Conservation (phyloP, 305 asterid genomes). For the Fraxinus platypoda region DNA sequence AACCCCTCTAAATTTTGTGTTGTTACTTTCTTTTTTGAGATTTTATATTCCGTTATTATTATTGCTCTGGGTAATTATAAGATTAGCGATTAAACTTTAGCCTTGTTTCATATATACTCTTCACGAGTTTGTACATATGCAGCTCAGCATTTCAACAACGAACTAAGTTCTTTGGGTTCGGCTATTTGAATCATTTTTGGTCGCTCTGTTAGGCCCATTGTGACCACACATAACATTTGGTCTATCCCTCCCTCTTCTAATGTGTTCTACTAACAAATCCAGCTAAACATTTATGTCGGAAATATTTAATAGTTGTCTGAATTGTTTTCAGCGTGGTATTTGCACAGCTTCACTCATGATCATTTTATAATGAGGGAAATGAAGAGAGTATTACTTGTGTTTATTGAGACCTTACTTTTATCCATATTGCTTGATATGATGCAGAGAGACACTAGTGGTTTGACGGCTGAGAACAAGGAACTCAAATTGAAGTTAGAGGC, state of each 20-base stretch:
- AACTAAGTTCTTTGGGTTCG: not conserved
- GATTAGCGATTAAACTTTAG: not conserved
- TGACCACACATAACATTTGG: not conserved
- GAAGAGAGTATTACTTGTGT: not conserved
- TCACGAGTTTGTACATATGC: not conserved
- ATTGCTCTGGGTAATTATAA: not conserved
- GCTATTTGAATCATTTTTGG: not conserved
- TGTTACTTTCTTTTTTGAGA: not conserved
- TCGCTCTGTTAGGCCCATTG: not conserved
- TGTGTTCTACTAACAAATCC: not conserved
- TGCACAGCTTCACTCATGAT: not conserved
- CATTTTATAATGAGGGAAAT: not conserved
- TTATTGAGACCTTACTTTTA: slow-evolving; percentile 4
- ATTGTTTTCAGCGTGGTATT: not conserved
- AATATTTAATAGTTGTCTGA: not conserved
- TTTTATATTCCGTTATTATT: not conserved
- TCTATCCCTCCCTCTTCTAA: not conserved
- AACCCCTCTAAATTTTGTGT: not conserved
- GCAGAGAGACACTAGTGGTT: slow-evolving; percentile 80
- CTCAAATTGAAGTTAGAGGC: slow-evolving; percentile 83
- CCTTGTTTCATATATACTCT: not conserved
- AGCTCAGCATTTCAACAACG: not conserved
- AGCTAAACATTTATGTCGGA: not conserved
- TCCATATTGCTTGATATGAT: slow-evolving; percentile 12
- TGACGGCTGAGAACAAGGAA: slow-evolving; percentile 83